phyloP scores from a whole-genome alignment of 2,329 filamentous ascomycete genomes.

The Dactylellina sp. region DNA sequence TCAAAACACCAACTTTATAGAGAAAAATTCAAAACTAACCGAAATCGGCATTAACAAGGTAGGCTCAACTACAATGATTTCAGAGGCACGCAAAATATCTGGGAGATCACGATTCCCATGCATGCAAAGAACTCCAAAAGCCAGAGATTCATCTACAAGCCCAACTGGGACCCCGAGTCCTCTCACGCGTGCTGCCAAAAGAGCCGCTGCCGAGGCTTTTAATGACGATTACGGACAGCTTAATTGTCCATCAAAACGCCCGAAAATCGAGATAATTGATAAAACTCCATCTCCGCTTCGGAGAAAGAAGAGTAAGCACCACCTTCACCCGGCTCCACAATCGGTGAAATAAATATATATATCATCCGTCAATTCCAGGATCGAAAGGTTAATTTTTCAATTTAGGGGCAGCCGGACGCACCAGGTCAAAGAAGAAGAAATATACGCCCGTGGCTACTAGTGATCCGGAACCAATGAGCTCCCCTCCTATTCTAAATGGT shows the following conservation, averaged over 20 bases:
- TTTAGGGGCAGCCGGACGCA: too few species aligned
- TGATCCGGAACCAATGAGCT: too few species aligned
- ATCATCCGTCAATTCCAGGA: too few species aligned
- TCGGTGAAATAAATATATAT: not conserved
- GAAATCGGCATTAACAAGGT: not conserved
- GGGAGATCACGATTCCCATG: constrained; percentile 8
- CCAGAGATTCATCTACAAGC: not conserved
- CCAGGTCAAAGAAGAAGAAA: too few species aligned
- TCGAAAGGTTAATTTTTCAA: too few species aligned
- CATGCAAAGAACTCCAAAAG: constrained; percentile 9
- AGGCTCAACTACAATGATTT: not conserved
- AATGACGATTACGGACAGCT: not conserved
- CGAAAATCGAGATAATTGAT: not conserved
- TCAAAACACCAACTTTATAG: not conserved
- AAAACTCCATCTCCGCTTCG: not conserved
- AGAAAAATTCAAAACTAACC: not conserved
- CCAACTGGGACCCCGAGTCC: not conserved
- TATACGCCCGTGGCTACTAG: too few species aligned
- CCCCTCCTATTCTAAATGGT: too few species aligned
- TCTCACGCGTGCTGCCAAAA: constrained; percentile 2
- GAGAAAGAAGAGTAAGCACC: constrained; percentile 22
- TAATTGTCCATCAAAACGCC: not conserved
- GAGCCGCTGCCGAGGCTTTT: constrained; percentile 11
- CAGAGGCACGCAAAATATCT: constrained; percentile 3
- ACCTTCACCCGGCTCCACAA: not conserved